These are phyloP conservation scores for Lentinula edodes DNA, from an alignment of 768 basidiomycete genomes.

Conservation along the genomic window DNA sequence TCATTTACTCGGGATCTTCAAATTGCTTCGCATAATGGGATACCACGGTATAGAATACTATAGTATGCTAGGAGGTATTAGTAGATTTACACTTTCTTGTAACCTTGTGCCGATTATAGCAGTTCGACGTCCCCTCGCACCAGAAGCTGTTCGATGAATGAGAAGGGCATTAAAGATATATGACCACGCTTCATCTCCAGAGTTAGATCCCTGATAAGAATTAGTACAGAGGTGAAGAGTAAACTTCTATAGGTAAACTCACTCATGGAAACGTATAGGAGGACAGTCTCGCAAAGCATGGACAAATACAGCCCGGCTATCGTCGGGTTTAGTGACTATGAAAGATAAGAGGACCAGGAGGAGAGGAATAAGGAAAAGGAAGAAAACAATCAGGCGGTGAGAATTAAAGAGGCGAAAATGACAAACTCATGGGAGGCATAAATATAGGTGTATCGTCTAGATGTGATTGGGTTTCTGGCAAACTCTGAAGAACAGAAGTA, in stretches of 20 bases:
- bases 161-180: conserved; percentile 76
- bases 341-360: not conserved
- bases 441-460: conserved; percentile 72
- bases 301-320: conserved; percentile 71
- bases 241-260: conserved; percentile 15
- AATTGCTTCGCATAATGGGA: not conserved
- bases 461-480: conserved; percentile 72
- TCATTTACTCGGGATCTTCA: not conserved
- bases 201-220: conserved; percentile 50
- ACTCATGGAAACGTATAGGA: conserved; percentile 66
- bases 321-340: conserved; percentile 75
- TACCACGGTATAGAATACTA: not conserved
- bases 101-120: conserved; percentile 33
- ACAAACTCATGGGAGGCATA: conserved; percentile 71
- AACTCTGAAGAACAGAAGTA: conserved; percentile 72
- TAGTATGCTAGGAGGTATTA: not conserved
- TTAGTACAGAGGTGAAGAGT: conserved; percentile 7
- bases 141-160: conserved; percentile 69
- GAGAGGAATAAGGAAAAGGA: not conserved
- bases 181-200: conserved; percentile 76
- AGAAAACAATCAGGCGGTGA: not conserved
- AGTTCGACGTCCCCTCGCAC: conserved; percentile 70
- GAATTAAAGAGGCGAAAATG: not conserved
- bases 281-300: conserved; percentile 72
- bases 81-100: not conserved